phyloP scores from a whole-genome alignment of 2,329 filamentous ascomycete genomes.

The Cryphonectria carpinicola region DNA sequence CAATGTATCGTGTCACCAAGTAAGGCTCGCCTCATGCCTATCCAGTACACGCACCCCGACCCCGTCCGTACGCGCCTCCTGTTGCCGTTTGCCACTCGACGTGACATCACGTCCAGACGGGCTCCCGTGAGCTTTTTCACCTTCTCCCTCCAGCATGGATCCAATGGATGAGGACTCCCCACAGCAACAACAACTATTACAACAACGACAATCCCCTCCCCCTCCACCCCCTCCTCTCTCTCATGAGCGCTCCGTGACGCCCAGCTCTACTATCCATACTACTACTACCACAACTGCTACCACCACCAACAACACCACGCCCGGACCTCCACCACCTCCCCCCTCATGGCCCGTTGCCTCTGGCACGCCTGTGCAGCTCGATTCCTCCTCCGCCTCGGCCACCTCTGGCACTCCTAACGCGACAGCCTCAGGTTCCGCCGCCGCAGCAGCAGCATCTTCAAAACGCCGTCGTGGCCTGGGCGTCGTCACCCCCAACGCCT shows the following conservation, averaged over 20 bases:
- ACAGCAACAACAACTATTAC: background rate
- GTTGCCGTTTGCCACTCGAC: constrained; percentile 7
- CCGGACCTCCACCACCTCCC: background rate
- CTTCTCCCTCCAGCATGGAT: constrained; percentile 26
- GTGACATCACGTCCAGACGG: constrained; percentile 16
- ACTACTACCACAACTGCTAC: constrained; percentile 18
- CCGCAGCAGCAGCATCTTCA: constrained; percentile 37
- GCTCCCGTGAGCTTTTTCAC: constrained; percentile 15
- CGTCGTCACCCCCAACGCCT: constrained; percentile 63
- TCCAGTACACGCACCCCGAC: background rate
- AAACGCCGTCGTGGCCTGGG: constrained; percentile 60
- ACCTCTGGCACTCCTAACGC: constrained; percentile 34
- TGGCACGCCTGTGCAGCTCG: constrained; percentile 16
- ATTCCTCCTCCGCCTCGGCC: constrained; percentile 34
- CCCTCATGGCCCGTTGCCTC: background rate
- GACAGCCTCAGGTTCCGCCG: constrained; percentile 26
- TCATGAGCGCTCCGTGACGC: constrained; percentile 15
- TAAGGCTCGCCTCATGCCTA: constrained; percentile 3
- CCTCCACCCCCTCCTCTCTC: background rate
- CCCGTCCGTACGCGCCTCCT: background rate
- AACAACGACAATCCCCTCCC: constrained; percentile 4
- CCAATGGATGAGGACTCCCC: constrained; percentile 30
- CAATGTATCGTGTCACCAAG: background rate
- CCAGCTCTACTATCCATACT: constrained; percentile 18
- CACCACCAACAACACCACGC: constrained; percentile 13